phyloP scores from a whole-genome alignment of 805 yeast genomes.

The Candida lessepsii region DNA sequence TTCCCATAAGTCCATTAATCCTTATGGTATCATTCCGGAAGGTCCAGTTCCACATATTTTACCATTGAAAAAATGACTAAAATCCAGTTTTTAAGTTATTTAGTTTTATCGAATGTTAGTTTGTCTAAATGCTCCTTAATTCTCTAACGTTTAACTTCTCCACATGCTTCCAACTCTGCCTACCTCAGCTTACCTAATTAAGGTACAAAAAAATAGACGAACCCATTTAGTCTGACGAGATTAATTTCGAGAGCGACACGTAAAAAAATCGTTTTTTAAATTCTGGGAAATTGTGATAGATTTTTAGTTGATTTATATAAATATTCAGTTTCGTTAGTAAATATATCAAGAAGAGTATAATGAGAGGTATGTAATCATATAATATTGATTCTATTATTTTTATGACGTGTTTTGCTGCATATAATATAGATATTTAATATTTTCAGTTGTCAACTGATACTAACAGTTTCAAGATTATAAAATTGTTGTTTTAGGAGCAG shows the following conservation, averaged over 20 bases:
- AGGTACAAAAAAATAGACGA: constrained; percentile 7
- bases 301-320: neutral
- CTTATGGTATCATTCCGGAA: constrained; percentile 76
- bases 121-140: too few relatives aligned
- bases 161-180: too few relatives aligned
- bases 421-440: neutral
- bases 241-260: constrained; percentile 10
- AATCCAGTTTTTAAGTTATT: too few relatives aligned
- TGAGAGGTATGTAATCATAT: constrained; percentile 19
- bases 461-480: constrained; percentile 62
- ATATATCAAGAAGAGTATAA: constrained; percentile 2
- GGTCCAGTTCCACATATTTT: constrained; percentile 82
- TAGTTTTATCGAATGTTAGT: too few relatives aligned
- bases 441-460: constrained; percentile 5
- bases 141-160: too few relatives aligned
- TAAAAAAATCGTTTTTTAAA: constrained; percentile 10
- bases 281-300: constrained; percentile 1
- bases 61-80: constrained; percentile 21
- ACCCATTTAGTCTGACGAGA: constrained; percentile 8
- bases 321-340: neutral
- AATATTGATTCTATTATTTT: too few relatives aligned
- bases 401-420: neutral
- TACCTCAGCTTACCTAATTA: constrained; percentile 2
- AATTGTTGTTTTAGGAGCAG: constrained; percentile 91
- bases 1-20: constrained; percentile 79